phyloP scores from a whole-genome alignment of 2,329 filamentous ascomycete species.

The Massarina eburnea region DNA sequence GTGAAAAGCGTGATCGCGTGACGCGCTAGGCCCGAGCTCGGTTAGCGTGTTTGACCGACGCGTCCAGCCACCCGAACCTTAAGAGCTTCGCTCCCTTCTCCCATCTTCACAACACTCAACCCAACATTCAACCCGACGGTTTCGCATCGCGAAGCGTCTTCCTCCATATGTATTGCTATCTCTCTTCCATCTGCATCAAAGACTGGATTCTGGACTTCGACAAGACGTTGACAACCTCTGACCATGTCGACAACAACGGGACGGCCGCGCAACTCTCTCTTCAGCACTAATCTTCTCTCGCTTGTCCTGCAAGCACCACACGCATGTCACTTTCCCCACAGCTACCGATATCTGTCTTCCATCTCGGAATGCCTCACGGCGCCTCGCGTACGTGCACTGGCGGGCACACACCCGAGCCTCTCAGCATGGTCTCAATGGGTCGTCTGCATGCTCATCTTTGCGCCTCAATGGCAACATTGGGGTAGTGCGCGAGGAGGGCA shows the following conservation, averaged over 20 bases:
- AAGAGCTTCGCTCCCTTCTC: not conserved
- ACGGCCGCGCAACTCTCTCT: slow-evolving; percentile 23
- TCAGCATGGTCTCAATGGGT: slow-evolving; percentile 57
- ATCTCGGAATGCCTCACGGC: slow-evolving; percentile 56
- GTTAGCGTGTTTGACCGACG: slow-evolving; percentile 12
- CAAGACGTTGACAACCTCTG: slow-evolving; percentile 20
- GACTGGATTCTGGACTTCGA: slow-evolving; percentile 17
- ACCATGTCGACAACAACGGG: slow-evolving; percentile 31
- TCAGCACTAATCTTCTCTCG: slow-evolving; percentile 33
- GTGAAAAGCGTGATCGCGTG: slow-evolving; percentile 8
- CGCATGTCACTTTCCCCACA: slow-evolving; percentile 77
- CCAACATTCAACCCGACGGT: slow-evolving; percentile 17
- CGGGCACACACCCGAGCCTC: slow-evolving; percentile 63
- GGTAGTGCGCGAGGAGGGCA: slow-evolving; percentile 57
- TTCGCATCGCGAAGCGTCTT: slow-evolving; percentile 16
- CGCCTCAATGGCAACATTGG: slow-evolving; percentile 39
- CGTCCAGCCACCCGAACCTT: slow-evolving; percentile 13
- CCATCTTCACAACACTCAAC: slow-evolving; percentile 14
- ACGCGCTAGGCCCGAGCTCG: slow-evolving; percentile 1
- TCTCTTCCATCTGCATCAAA: slow-evolving; percentile 1
- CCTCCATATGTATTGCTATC: slow-evolving; percentile 4
- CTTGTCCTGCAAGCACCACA: slow-evolving; percentile 33
- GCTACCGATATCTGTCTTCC: slow-evolving; percentile 75
- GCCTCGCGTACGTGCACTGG: slow-evolving; percentile 41
- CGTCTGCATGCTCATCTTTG: slow-evolving; percentile 37